phyloP scores from a whole-genome alignment of 2,329 filamentous ascomycete genomes.

The Penicillium sp. region DNA sequence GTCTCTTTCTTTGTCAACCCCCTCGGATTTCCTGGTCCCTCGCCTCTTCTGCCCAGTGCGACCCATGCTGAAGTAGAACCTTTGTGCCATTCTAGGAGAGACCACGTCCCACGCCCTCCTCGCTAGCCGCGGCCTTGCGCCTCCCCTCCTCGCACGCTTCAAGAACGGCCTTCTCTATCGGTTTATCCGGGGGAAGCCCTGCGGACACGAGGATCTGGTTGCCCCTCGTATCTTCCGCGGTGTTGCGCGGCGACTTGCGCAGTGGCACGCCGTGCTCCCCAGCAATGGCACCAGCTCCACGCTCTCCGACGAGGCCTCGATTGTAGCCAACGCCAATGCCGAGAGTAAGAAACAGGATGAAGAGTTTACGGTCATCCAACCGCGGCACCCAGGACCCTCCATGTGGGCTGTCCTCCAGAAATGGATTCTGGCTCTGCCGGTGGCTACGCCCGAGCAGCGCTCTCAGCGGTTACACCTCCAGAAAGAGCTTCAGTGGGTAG shows the following conservation, averaged over 20 bases:
- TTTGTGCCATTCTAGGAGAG: conserved; percentile 50
- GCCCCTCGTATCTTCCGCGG: conserved; percentile 73
- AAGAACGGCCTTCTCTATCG: conserved; percentile 94
- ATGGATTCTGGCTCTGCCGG: conserved; percentile 86
- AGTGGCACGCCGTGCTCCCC: conserved; percentile 82
- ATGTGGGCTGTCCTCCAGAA: conserved; percentile 95
- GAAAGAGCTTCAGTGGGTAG: conserved; percentile 67
- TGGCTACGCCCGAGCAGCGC: conserved; percentile 65
- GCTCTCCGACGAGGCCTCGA: conserved; percentile 17
- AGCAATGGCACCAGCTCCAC: conserved; percentile 47
- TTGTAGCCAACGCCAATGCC: conserved; percentile 10
- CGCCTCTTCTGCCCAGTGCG: conserved; percentile 31
- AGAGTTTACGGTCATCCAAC: conserved; percentile 21
- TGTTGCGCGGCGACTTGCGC: conserved; percentile 76
- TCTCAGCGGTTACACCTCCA: conserved; percentile 67
- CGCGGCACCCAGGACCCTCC: conserved; percentile 68
- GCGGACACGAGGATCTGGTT: conserved; percentile 75
- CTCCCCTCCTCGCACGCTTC: conserved; percentile 84
- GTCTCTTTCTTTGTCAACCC: conserved; percentile 3
- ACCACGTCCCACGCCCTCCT: conserved; percentile 75
- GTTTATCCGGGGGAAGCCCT: conserved; percentile 78
- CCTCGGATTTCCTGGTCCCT: not conserved
- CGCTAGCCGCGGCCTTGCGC: conserved; percentile 77
- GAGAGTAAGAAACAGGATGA: conserved; percentile 13
- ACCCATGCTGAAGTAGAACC: conserved; percentile 35